Conservation (phyloP, 2,329 filamentous ascomycete genomes). For the Microsporum canis region DNA sequence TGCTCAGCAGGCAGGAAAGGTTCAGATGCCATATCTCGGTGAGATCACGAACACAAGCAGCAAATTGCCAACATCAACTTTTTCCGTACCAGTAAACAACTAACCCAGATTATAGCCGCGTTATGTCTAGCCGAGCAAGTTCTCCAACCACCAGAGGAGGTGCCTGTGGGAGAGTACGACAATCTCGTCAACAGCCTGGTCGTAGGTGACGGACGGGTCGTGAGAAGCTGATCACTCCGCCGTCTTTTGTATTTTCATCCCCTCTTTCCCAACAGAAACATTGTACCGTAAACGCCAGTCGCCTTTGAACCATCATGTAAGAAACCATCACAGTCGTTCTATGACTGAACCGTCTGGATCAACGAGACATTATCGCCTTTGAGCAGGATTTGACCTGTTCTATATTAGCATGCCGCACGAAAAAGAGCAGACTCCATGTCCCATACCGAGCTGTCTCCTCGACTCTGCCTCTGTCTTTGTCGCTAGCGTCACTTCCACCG, state of each 20-base stretch:
- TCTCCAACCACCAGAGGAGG: conserved; percentile 50
- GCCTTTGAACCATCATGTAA: conserved; percentile 3
- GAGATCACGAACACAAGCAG: conserved; percentile 21
- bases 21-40: conserved; percentile 49
- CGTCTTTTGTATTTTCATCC: neutral
- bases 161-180: conserved; percentile 68
- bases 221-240: conserved; percentile 13
- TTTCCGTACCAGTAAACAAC: conserved; percentile 16
- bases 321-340: conserved; percentile 1
- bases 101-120: conserved; percentile 45
- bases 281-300: conserved; percentile 10
- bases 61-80: neutral
- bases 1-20: conserved; percentile 18
- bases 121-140: conserved; percentile 80
- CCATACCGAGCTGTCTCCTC: conserved; percentile 64
- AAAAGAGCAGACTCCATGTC: neutral
- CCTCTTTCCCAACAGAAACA: neutral
- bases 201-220: conserved; percentile 55
- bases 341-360: conserved; percentile 49
- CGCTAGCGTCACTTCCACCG: conserved; percentile 76
- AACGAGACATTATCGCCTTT: conserved; percentile 83
- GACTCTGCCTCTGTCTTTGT: conserved; percentile 73
- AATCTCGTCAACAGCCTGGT: conserved; percentile 68
- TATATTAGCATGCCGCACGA: neutral
- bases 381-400: conserved; percentile 65